These are phyloP conservation scores for Conticribra weissflogii DNA, from an alignment of 108 stramenopile genomes.

Conservation along the genomic window DNA sequence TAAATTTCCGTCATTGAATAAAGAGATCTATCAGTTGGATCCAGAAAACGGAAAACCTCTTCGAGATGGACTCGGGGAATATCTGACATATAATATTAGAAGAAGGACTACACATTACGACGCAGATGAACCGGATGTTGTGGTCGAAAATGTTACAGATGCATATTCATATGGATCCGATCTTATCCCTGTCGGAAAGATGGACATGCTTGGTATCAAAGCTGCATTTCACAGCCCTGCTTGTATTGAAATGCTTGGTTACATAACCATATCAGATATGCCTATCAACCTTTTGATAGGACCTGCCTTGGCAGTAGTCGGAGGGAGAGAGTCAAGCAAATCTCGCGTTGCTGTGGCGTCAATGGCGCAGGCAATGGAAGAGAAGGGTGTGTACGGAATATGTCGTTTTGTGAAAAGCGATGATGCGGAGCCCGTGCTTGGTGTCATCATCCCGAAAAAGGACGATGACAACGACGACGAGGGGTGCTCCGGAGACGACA, in stretches of 20 bases:
- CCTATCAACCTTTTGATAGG: constrained; percentile 57
- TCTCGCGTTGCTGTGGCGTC: constrained; percentile 73
- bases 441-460: constrained; percentile 66
- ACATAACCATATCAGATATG: constrained; percentile 34
- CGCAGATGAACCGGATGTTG: constrained; percentile 39
- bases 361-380: constrained; percentile 65
- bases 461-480: neutral
- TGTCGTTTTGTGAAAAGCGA: constrained; percentile 70
- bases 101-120: constrained; percentile 53
- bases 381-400: constrained; percentile 61
- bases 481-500: neutral
- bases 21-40: neutral
- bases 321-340: constrained; percentile 57
- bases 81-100: constrained; percentile 48
- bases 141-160: constrained; percentile 47
- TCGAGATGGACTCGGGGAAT: constrained; percentile 49
- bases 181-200: constrained; percentile 69
- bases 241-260: constrained; percentile 75
- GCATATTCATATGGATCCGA: constrained; percentile 77
- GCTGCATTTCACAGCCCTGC: constrained; percentile 40
- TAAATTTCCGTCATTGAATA: neutral
- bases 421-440: constrained; percentile 71
- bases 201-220: constrained; percentile 74
- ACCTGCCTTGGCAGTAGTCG: constrained; percentile 68
- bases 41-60: neutral